Evolutionary conservation across 257 asterid genomes (phyloP).

Genomic region (Capsicum baccatum): DNA sequence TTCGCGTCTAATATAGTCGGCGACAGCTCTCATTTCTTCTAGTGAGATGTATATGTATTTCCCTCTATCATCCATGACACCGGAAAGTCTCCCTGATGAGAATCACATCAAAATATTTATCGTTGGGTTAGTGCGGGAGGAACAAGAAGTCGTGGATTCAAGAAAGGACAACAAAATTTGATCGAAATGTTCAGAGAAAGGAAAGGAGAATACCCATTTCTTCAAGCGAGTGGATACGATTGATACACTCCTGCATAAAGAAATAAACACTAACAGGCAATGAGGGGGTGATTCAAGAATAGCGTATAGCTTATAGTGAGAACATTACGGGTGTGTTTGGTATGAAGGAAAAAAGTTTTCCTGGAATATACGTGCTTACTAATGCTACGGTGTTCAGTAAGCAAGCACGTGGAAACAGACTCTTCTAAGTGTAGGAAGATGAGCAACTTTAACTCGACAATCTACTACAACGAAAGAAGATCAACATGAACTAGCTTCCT

Average conservation of each 20-base stretch:
- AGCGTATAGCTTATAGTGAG: neutral
- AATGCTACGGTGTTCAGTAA: too few species aligned
- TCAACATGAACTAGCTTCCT: neutral
- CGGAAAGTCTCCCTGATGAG: constrained; percentile 80
- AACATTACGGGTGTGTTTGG: neutral
- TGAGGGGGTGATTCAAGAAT: neutral
- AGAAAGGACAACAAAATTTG: neutral
- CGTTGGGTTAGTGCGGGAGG: neutral
- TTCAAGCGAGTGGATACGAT: constrained; percentile 79
- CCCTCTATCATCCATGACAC: constrained; percentile 99
- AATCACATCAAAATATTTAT: neutral
- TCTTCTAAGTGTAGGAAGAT: neutral
- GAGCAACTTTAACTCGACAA: constrained; percentile 13
- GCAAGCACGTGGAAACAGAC: too few species aligned
- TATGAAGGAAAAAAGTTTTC: neutral
- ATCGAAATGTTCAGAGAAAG: neutral
- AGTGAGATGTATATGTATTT: constrained; percentile 87
- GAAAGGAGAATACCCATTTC: constrained; percentile 65
- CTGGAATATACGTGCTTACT: too few species aligned
- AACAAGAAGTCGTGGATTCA: neutral
- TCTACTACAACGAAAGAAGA: neutral
- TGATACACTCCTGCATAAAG: constrained; percentile 88
- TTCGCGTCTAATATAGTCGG: constrained; percentile 89
- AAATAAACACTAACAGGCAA: neutral
- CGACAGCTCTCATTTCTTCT: constrained; percentile 97